Evolutionary conservation across 2,329 filamentous ascomycete species (phyloP).

Genomic region (Cladosporium cucumerinum): DNA sequence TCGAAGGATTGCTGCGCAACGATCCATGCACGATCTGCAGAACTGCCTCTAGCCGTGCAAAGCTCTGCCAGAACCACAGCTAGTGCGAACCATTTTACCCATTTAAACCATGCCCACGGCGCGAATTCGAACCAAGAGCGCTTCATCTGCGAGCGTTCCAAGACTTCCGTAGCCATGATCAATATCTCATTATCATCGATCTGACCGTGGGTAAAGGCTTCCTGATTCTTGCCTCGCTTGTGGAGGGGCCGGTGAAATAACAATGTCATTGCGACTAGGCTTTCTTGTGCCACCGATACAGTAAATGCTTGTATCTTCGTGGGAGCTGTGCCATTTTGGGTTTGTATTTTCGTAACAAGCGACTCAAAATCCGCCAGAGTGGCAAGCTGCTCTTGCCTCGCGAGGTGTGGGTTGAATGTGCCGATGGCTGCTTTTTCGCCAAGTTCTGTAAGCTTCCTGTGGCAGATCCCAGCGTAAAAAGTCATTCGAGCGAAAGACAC

Average conservation of each 20-base stretch:
- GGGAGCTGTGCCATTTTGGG: neutral
- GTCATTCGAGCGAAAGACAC: neutral
- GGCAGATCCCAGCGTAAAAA: neutral
- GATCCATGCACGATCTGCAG: neutral
- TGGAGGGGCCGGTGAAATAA: neutral
- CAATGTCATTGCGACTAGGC: neutral
- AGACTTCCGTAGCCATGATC: neutral
- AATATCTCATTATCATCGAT: neutral
- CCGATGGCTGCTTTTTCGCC: neutral
- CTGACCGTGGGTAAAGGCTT: neutral
- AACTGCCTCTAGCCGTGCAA: neutral
- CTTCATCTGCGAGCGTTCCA: neutral
- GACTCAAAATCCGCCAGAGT: neutral
- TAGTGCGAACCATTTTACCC: slow-evolving; percentile 4
- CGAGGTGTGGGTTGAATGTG: neutral
- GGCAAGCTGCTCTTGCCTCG: neutral
- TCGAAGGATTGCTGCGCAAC: neutral
- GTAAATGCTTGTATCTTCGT: neutral
- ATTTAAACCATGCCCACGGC: neutral
- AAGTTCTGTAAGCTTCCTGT: neutral
- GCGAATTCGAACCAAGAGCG: neutral
- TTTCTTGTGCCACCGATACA: neutral
- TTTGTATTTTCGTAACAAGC: neutral
- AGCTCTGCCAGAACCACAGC: neutral
- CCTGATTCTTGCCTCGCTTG: neutral